Base-by-base conservation (phyloP, 805 yeast genomes). In the Spathaspora sp. region DNA sequence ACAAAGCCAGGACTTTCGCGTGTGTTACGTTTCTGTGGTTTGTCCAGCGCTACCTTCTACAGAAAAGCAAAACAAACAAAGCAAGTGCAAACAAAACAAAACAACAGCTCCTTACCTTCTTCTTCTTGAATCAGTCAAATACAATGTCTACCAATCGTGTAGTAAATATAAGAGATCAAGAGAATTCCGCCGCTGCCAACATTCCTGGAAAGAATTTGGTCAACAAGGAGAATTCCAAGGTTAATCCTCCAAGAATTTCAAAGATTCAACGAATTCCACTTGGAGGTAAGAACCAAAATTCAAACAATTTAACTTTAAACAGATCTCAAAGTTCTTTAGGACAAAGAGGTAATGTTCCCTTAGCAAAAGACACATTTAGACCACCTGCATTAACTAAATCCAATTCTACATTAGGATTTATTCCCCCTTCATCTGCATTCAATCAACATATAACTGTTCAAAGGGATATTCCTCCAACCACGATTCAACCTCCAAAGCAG, bases 271-370 rank as follows among this genome's bases (percentile, higher is more conserved):
- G 78, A 49, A 60, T 65, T 8, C 78, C 78, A 3, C 63, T 73
- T 47, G 73, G 76, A 3, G 77, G 77, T 1, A 73, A 73, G 52
- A 70, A 68, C 56, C 68, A 62, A 40, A 73, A 73, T 56, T 55
- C 54, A 39, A 55, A 55, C 17, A 42, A 62, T 26, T 67, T 69
- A 7, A 52, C 62, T 1, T 61, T 73, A 50, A 68, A 57, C 44
- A 62, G 75, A 47, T 68, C 75, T 3, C 65, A 67, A 44, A 57
- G 70, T 7, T 51, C 61, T 43, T 32, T 57, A 23, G 49, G 46
- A 17, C 50, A 19, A 29, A 49, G 50, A 51, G 46, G 48, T 44
- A 50, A 38, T 44, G 26, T 35, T 23, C 51, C 51, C 14, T 51
- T 48, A 12, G 29, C 47, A 12, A 18, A 17, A 10, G 47, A 18